Base-by-base conservation (phyloP, 441 rosid species). In the Pelargonium exstipulatum region DNA sequence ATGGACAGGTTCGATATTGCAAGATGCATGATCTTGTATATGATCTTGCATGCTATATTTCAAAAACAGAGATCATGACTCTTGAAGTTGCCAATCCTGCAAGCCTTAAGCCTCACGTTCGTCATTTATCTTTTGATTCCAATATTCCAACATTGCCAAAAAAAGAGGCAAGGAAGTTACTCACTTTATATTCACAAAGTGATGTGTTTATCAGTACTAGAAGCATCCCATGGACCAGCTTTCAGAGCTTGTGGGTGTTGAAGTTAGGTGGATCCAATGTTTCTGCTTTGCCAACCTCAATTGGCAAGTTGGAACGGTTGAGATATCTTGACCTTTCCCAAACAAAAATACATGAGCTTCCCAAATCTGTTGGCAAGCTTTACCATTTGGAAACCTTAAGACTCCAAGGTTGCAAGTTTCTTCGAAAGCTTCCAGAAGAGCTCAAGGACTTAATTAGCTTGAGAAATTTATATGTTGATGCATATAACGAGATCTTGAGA, bases 21-120 rank as follows among this genome's bases (percentile, higher is more conserved):
- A 76, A 74, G 69, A 81, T 81, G 80, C 78, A 78, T 60, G 77
- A 78, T 71, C 71, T 73, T 2, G 65, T 81, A 29, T 69, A 71
- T 16, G 78, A 76, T 70, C 73, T 81, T 66, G 80, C 77, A 2
- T 2, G 17, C 5, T 58, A 20, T 5, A 3, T 76, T 63, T 62
- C 78, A 2, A 49, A 26, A 20, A 32, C 17, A 2, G 77, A 69
- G 63, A 16, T 7, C 2, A 2, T 63, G 65, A 40, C 43, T 63
- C 17, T 35, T 18, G 65, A 55, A 22, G 8, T 10, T 9, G 58
- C 18, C 58, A 14, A 13, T 51, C 16, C 8, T 14, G 58, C 5
- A 51, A 5, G 6, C 42, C 1, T 37, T 37, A 37, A 37, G 42
- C 71, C 67, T 13, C 18, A 48, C n/a, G 0, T 69, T 57, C 72